Conservation (phyloP, 768 basidiomycete genomes). For the Leccinum subtestaceum region DNA sequence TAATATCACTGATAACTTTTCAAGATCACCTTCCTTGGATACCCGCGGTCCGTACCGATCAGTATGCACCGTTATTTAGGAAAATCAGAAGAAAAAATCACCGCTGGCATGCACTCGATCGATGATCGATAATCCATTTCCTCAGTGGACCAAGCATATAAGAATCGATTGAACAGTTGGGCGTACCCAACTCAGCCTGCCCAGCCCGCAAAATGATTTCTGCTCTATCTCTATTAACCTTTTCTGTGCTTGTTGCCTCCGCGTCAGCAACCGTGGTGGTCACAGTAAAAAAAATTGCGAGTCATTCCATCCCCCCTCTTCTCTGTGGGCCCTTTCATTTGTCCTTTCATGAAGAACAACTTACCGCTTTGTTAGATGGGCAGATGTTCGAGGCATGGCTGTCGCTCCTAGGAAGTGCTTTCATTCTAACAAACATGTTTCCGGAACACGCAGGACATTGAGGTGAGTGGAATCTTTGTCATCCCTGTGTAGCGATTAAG, state of each 20-base stretch:
- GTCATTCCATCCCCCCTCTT: conserved; percentile 50
- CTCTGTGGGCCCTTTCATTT: conserved; percentile 40
- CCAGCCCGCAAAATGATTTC: not conserved
- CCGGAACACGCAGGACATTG: conserved; percentile 47
- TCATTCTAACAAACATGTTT: not conserved
- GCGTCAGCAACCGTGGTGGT: conserved; percentile 31
- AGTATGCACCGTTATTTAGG: not conserved
- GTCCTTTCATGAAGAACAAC: not conserved
- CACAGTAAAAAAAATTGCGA: conserved; percentile 43
- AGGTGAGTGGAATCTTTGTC: conserved; percentile 36
- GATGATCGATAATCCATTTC: too few species aligned
- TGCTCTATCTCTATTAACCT: not conserved
- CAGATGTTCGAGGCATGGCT: conserved; percentile 55
- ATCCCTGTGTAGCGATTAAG: not conserved
- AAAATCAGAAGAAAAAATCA: not conserved
- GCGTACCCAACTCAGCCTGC: not conserved
- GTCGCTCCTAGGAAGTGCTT: not conserved
- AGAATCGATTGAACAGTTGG: not conserved
- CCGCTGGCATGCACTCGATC: not conserved
- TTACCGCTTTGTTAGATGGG: conserved; percentile 36
- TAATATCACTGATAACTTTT: not conserved
- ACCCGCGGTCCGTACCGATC: not conserved
- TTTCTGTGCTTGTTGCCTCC: not conserved
- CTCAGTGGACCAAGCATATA: too few species aligned
- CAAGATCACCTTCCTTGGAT: not conserved